Percentiles rank a stretch among this genome's conserved stretches.
Conservation (phyloP, 768 basidiomycete species). For the Russula griseocarnosa region DNA sequence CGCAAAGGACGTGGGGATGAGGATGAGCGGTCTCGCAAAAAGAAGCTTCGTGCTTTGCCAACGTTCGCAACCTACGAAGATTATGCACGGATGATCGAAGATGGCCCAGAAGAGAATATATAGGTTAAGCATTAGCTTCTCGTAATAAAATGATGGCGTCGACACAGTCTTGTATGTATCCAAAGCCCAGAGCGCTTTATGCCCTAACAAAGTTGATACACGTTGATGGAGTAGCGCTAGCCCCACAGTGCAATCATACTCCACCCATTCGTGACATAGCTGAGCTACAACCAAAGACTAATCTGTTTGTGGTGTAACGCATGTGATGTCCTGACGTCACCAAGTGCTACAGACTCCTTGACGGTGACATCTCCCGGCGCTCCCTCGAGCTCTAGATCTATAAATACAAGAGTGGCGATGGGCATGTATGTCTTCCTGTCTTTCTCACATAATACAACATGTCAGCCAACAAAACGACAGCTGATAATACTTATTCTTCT, state of each 20-base stretch:
- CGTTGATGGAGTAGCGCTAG: too few relatives aligned
- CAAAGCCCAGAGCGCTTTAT: too few relatives aligned
- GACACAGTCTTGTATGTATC: neutral
- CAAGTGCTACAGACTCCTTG: neutral
- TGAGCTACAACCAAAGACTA: too few relatives aligned
- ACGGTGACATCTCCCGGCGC: slow-evolving; percentile 9
- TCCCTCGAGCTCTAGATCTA: neutral
- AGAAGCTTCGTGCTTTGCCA: slow-evolving; percentile 64
- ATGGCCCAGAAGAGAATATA: slow-evolving; percentile 64
- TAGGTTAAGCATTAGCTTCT: slow-evolving; percentile 30
- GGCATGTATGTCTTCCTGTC: neutral
- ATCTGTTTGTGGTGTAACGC: too few relatives aligned
- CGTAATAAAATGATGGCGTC: neutral
- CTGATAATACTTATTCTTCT: neutral
- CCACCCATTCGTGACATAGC: too few relatives aligned
- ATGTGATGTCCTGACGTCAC: neutral
- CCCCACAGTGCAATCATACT: too few relatives aligned
- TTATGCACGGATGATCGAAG: slow-evolving; percentile 81
- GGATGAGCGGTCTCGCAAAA: slow-evolving; percentile 49
- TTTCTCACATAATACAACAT: neutral
- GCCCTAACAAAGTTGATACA: too few relatives aligned
- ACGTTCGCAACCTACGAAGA: slow-evolving; percentile 88
- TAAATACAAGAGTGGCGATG: neutral
- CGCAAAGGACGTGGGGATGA: slow-evolving; percentile 43
- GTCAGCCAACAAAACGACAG: neutral